A percentile compares a stretch with the other conserved stretches of the same genome.
phyloP scores from a whole-genome alignment of 768 basidiomycete species.

The Tubosaeta sp. region DNA sequence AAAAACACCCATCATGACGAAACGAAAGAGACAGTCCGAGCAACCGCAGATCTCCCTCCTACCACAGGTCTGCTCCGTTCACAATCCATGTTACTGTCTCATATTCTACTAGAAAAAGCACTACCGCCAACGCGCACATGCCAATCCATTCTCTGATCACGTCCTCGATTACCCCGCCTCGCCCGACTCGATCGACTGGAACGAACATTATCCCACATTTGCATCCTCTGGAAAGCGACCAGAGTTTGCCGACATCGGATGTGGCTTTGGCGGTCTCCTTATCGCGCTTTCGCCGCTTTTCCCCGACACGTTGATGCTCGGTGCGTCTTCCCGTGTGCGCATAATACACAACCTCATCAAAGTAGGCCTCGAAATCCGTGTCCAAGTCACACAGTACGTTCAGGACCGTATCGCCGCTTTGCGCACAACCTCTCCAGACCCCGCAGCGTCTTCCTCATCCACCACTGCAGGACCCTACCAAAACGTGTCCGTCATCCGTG shows the following conservation, averaged over 20 bases:
- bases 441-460: constrained; percentile 18
- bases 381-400: constrained; percentile 95
- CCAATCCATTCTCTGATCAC: constrained; percentile 87
- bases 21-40: constrained; percentile 23
- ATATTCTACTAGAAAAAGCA: constrained; percentile 61
- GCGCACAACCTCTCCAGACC: constrained; percentile 51
- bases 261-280: constrained; percentile 94
- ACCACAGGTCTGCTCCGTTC: constrained; percentile 42
- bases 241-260: constrained; percentile 96
- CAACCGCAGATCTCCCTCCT: constrained; percentile 26
- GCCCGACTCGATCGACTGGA: constrained; percentile 79
- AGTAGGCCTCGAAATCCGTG: constrained; percentile 93
- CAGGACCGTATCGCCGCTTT: constrained; percentile 91
- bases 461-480: constrained; percentile 52
- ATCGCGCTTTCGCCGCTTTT: constrained; percentile 86
- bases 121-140: constrained; percentile 80
- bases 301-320: constrained; percentile 90
- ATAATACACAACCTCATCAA: background rate
- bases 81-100: background rate
- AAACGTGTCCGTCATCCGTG: constrained; percentile 91
- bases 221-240: constrained; percentile 57
- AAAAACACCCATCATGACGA: constrained; percentile 16
- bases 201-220: constrained; percentile 74
- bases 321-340: constrained; percentile 41
- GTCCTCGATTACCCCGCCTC: constrained; percentile 80